These are phyloP conservation scores for Xanthoparmelia taractica DNA, from an alignment of 495 filamentous ascomycete species.

Conservation along the genomic window DNA sequence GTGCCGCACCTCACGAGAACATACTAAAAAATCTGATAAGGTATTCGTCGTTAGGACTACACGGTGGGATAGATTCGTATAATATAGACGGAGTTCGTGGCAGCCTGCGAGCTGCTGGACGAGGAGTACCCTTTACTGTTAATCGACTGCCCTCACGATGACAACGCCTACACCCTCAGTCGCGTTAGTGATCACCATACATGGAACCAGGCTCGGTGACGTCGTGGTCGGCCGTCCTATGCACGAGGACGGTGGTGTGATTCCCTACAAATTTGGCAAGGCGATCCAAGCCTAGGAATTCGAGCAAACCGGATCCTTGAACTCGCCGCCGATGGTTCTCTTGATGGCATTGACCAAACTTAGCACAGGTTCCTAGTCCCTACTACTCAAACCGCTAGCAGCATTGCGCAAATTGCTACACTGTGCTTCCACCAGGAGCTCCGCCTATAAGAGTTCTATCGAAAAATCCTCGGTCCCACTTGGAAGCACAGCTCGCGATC, in stretches of 20 bases:
- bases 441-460: too few relatives aligned
- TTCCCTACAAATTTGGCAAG: conserved; percentile 10
- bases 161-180: conserved; percentile 3
- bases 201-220: conserved; percentile 1
- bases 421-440: too few relatives aligned
- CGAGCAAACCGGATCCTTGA: conserved; percentile 3
- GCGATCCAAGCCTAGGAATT: conserved; percentile 1
- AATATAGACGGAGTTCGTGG: conserved; percentile 7
- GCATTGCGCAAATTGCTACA: too few relatives aligned
- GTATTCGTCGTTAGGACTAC: conserved; percentile 3
- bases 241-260: conserved; percentile 7
- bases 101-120: conserved; percentile 4
- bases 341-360: neutral
- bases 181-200: conserved; percentile 1
- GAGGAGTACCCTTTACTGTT: neutral
- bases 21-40: conserved; percentile 3
- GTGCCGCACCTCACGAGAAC: neutral
- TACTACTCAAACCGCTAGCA: too few relatives aligned
- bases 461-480: too few relatives aligned
- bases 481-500: too few relatives aligned
- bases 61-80: conserved; percentile 11
- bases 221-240: conserved; percentile 13
- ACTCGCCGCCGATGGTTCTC: conserved; percentile 7
- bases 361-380: neutral
- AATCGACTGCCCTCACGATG: neutral